Conservation (phyloP, 352 stramenopile species). For the Phytophthora ramorum region DNA sequence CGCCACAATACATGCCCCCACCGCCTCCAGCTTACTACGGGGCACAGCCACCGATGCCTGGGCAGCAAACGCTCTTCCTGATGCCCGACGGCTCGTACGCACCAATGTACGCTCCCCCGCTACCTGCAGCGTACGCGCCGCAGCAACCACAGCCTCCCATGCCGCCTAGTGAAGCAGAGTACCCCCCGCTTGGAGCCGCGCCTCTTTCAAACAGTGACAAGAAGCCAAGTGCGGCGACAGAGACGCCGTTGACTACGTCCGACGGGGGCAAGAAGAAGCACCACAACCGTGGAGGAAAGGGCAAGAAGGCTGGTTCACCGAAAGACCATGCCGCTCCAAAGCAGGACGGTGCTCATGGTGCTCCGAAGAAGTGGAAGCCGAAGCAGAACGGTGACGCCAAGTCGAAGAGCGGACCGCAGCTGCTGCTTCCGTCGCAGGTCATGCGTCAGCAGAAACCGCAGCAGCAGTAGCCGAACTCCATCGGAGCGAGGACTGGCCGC, state of each 20-base stretch:
- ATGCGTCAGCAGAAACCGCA: conserved; percentile 58
- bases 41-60: conserved; percentile 24
- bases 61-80: conserved; percentile 35
- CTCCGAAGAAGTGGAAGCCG: conserved; percentile 43
- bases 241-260: not conserved
- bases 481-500: not conserved
- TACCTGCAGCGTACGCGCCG: conserved; percentile 13
- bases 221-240: conserved; percentile 17
- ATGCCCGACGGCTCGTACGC: conserved; percentile 45
- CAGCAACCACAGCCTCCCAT: conserved; percentile 19
- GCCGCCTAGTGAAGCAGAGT: conserved; percentile 36
- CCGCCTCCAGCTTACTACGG: conserved; percentile 32
- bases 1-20: conserved; percentile 23
- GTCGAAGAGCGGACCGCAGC: conserved; percentile 24
- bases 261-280: conserved; percentile 29
- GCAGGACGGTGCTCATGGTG: conserved; percentile 14
- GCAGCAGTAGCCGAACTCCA: conserved; percentile 24
- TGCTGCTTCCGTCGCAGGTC: conserved; percentile 61
- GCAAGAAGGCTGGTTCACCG: conserved; percentile 24
- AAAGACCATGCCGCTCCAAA: conserved; percentile 9
- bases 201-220: conserved; percentile 18
- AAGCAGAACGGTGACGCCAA: conserved; percentile 35
- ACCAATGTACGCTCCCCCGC: conserved; percentile 33
- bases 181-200: conserved; percentile 34
- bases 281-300: conserved; percentile 15